Evolutionary conservation across 1,284 basidiomycete genomes (phyloP).

Genomic region (Pseudozyma thailandica): DNA sequence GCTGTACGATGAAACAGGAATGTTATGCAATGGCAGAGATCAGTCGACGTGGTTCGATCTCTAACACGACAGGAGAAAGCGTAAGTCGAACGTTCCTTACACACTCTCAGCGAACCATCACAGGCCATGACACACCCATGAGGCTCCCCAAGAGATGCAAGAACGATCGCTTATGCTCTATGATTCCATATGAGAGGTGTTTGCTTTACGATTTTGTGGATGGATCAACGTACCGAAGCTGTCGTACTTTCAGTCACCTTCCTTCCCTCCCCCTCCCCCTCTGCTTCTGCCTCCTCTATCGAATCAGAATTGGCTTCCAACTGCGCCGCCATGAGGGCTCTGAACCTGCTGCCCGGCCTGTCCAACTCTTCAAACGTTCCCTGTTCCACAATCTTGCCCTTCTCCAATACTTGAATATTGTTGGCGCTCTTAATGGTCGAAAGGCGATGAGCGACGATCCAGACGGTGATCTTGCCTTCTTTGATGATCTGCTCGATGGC

Average conservation of each 20-base stretch:
- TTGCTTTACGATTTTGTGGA: not conserved
- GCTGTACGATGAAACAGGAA: too few relatives aligned
- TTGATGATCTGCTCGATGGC: slow-evolving; percentile 70
- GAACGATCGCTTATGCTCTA: too few relatives aligned
- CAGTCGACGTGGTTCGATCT: too few relatives aligned
- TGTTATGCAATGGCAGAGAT: too few relatives aligned
- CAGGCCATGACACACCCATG: too few relatives aligned
- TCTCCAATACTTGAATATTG: slow-evolving; percentile 70
- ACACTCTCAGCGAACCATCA: too few relatives aligned
- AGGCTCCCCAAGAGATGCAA: too few relatives aligned
- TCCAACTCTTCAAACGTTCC: slow-evolving; percentile 70
- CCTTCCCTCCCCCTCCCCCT: not conserved
- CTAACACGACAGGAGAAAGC: too few relatives aligned
- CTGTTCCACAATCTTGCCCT: slow-evolving; percentile 70
- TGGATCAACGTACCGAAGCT: slow-evolving; percentile 17
- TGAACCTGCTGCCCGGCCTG: slow-evolving; percentile 56
- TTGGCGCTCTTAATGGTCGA: slow-evolving; percentile 71
- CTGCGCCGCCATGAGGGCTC: slow-evolving; percentile 64
- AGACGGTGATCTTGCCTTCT: slow-evolving; percentile 71
- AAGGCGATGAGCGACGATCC: slow-evolving; percentile 71
- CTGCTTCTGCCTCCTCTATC: slow-evolving; percentile 2
- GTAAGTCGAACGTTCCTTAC: too few relatives aligned
- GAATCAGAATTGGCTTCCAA: slow-evolving; percentile 36
- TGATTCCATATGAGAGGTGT: slow-evolving; percentile 16
- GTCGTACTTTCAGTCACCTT: not conserved